Percentiles rank a stretch among this genome's conserved stretches.
phyloP scores from a whole-genome alignment of 2,329 filamentous ascomycete species.

The Pseudogymnoascus sp. region DNA sequence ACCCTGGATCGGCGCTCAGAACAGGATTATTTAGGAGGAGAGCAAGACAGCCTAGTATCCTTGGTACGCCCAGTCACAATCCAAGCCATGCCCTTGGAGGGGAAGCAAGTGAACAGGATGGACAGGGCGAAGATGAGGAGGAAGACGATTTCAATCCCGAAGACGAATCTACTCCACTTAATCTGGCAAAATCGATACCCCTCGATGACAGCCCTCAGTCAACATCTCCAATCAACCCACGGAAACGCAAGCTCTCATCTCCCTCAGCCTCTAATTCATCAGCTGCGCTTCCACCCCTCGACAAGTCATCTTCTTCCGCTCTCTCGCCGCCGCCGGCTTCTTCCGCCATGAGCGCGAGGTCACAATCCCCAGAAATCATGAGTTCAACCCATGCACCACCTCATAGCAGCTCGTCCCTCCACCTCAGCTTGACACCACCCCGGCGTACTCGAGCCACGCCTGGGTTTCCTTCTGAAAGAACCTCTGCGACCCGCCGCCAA shows the following conservation, averaged over 20 bases:
- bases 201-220: conserved; percentile 24
- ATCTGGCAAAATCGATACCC: conserved; percentile 37
- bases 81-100: conserved; percentile 15
- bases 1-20: conserved; percentile 36
- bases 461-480: conserved; percentile 7
- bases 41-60: conserved; percentile 51
- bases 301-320: conserved; percentile 8
- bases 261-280: conserved; percentile 25
- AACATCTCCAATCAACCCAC: conserved; percentile 31
- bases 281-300: conserved; percentile 16
- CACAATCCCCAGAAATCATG: conserved; percentile 22
- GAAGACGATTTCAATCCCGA: conserved; percentile 50
- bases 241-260: conserved; percentile 44
- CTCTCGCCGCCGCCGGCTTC: conserved; percentile 11
- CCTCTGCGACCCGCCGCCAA: not conserved
- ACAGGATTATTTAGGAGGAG: conserved; percentile 50
- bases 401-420: conserved; percentile 24
- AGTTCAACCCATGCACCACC: conserved; percentile 30
- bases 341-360: not conserved
- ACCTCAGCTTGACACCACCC: not conserved
- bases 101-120: conserved; percentile 31
- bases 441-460: not conserved
- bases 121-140: conserved; percentile 34
- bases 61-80: conserved; percentile 32
- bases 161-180: conserved; percentile 59